phyloP scores from a whole-genome alignment of 495 filamentous ascomycete species.

The Neurospora sublineolata region DNA sequence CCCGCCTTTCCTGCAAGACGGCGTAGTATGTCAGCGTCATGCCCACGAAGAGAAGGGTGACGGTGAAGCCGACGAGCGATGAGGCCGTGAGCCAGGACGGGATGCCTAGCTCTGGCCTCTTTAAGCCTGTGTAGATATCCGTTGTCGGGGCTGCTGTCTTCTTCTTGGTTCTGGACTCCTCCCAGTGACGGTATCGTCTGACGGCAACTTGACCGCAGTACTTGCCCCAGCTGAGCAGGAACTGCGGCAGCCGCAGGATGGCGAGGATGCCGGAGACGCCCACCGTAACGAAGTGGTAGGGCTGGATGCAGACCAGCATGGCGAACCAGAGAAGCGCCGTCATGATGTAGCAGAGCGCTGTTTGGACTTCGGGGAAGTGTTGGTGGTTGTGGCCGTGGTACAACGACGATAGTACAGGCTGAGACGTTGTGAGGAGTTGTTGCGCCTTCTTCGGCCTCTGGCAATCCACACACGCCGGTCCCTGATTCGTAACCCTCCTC shows the following conservation, averaged over 20 bases:
- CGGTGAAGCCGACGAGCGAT: constrained; percentile 1
- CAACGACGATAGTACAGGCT: background rate
- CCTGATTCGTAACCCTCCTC: background rate
- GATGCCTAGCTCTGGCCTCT: background rate
- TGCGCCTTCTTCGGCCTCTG: background rate
- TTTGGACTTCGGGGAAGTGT: constrained; percentile 1
- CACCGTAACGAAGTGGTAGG: constrained; percentile 3
- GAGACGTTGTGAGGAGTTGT: background rate
- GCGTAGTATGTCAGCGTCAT: constrained; percentile 7
- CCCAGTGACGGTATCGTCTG: background rate
- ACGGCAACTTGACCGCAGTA: background rate
- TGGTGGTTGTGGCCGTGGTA: constrained; percentile 16
- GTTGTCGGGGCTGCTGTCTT: background rate
- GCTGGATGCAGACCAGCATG: constrained; percentile 10
- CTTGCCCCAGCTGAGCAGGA: background rate
- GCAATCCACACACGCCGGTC: background rate
- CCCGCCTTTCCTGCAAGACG: constrained; percentile 7
- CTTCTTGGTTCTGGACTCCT: background rate
- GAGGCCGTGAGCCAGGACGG: background rate
- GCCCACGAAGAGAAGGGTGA: background rate
- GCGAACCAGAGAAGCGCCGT: constrained; percentile 12
- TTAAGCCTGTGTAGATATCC: background rate
- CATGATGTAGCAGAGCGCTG: constrained; percentile 9
- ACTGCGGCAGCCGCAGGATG: background rate
- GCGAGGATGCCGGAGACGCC: background rate